Base-by-base conservation (phyloP, 2,329 filamentous ascomycete genomes). In the Nectriaceae sp. region DNA sequence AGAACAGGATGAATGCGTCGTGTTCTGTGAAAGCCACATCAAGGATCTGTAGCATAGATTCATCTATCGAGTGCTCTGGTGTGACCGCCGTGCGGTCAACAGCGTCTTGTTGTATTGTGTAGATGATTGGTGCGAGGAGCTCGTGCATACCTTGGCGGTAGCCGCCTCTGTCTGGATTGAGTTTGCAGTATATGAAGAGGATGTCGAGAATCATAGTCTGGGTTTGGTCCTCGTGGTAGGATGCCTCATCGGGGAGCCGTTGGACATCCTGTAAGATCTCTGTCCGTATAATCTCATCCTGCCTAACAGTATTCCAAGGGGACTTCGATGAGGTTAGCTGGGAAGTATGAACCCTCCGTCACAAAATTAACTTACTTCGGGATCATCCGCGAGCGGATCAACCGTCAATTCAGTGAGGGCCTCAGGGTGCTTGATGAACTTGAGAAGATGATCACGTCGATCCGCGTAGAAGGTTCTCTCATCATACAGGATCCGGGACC, bases 111-210 rank as follows among this genome's bases (percentile, higher is more conserved):
- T 92, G 84, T 5, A 97, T 74, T 2, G 90, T 88, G 79, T 90
- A 90, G 5, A 97, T 75, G 31, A 99, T 84, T 0, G 94, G 92
- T 0, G 94, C 94, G 13, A 97, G 77, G 37, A 99, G 76, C 70
- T 99, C 94, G 66, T 99, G 94, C 93, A 99, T 99, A 11, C 94
- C 94, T 72, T 99, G 94, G n/a, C 94, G 84, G 66, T 99, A 99
- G 16, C 84, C 91, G 15, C 90, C 90, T 45, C 90, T 79, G 57
- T 87, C 84, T 2, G 90, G 90, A 63, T 97, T 90, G 44, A 95
- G 80, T 69, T 96, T 97, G 73, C 91, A 94, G 71, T 92, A 97
- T 56, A 99, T 82, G 69, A 97, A 99, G 26, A 99, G 76, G 24
- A 97, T 85, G 64, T 99, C 89, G 24, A 95, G 73, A 60, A 99